phyloP scores from a whole-genome alignment of 768 basidiomycete genomes.

The Tephrocybe sp. region DNA sequence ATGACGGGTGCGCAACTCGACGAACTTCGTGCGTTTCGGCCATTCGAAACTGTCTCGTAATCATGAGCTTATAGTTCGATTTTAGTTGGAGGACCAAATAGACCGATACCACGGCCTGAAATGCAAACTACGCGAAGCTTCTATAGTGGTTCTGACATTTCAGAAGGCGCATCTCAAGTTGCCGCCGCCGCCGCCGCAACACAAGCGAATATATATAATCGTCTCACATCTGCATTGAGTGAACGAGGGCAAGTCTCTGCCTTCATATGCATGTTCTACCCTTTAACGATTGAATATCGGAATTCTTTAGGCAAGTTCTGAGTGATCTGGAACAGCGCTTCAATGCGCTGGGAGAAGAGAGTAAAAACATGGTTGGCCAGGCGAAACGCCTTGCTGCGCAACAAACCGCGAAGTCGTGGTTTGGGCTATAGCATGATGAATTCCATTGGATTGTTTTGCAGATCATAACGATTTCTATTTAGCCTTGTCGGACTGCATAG shows the following conservation, averaged over 20 bases:
- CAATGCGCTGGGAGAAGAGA: constrained; percentile 62
- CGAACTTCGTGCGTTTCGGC: constrained; percentile 43
- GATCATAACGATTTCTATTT: too few relatives aligned
- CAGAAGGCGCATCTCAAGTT: constrained; percentile 14
- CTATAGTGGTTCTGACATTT: constrained; percentile 4
- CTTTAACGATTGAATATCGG: background rate
- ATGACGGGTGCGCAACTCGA: constrained; percentile 63
- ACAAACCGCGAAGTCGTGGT: constrained; percentile 66
- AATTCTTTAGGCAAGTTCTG: constrained; percentile 50
- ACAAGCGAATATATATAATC: constrained; percentile 42
- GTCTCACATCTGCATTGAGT: constrained; percentile 49
- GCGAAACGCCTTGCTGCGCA: constrained; percentile 63
- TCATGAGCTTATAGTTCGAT: background rate
- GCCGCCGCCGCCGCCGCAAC: constrained; percentile 22
- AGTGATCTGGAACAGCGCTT: constrained; percentile 61
- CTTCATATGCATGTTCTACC: constrained; percentile 2
- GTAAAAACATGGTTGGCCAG: constrained; percentile 64
- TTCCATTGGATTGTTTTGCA: too few relatives aligned
- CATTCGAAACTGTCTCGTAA: background rate
- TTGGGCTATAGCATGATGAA: constrained; percentile 41
- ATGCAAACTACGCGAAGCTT: constrained; percentile 8
- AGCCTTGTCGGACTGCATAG: too few relatives aligned
- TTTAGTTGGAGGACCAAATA: constrained; percentile 64
- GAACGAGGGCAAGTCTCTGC: constrained; percentile 72
- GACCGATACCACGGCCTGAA: constrained; percentile 46